Evolutionary conservation across 2,329 filamentous ascomycete genomes (phyloP), one percentile per base, ranked within the genome.

Genomic region (Trichoderma arundinaceum): DNA sequence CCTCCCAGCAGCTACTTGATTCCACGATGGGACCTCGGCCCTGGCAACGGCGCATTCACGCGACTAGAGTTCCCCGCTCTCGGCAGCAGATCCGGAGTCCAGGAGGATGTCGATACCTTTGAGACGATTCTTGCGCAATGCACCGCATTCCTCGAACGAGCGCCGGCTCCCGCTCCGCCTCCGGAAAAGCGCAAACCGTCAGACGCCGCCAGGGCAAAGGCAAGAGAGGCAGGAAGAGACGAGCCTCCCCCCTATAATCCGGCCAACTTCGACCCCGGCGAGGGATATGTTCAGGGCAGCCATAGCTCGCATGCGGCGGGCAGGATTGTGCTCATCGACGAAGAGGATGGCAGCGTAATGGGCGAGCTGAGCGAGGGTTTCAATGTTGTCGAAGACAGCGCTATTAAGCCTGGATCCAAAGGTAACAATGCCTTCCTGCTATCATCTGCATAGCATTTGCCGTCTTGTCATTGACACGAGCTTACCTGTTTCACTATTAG

Each of bases 81-180:
- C 28, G 92, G 92, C 19, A 88, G 83, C 67, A 88, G 91, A 39
- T 83, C 86, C 39, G 90, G 91, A 32, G 86, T 91, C 1, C 93
- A 97, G 77, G 94, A 98, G 76, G 94, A 97, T 76, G 84, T 96
- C 48, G 93, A 97, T 75, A 98, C 94, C 0, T 98, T 97, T 74
- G 94, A 98, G 82, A 97, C 94, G 3, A 98, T 98, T 69, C 84
- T 98, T 58, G 94, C 94, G n/a, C 93, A 98, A 79, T 98, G 94
- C 78, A 98, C 94, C 2, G 92, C 94, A 1, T 98, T 99, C 77
- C 86, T 97, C 4, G 94, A 98, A 77, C 88, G 93, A 51, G 90
- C 92, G 9, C 83, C 89, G 46, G 88, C 91, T 15, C 66, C 66
- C 4, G 56, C 63, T 22, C 32, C 52, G 7, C 88, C 86, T 33